phyloP scores from a whole-genome alignment of 768 basidiomycete genomes.

The Neoboletus magnificus region DNA sequence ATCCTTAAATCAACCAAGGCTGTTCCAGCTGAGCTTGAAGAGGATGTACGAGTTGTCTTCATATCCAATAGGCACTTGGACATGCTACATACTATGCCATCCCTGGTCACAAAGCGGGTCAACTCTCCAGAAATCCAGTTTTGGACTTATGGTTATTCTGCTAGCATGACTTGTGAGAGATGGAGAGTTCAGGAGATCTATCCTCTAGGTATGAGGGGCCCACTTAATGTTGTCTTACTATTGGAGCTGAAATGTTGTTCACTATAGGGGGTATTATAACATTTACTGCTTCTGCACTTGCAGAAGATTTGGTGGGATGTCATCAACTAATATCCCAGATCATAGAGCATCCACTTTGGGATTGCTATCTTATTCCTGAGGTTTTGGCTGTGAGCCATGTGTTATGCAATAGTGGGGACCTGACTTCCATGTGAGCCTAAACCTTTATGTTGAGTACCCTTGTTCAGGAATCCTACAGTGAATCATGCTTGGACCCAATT shows the following conservation, averaged over 20 bases:
- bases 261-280: slow-evolving; percentile 66
- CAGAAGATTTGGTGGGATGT: slow-evolving; percentile 49
- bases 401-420: slow-evolving; percentile 5
- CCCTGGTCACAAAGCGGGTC: slow-evolving; percentile 44
- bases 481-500: slow-evolving; percentile 19
- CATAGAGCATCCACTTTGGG: slow-evolving; percentile 63
- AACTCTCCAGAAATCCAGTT: slow-evolving; percentile 51
- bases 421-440: slow-evolving; percentile 8
- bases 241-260: neutral
- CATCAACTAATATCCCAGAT: slow-evolving; percentile 49
- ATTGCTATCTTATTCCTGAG: slow-evolving; percentile 61
- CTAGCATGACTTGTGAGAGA: slow-evolving; percentile 42
- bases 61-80: slow-evolving; percentile 59
- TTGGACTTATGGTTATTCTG: slow-evolving; percentile 66
- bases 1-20: slow-evolving; percentile 47
- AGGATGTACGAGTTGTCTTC: slow-evolving; percentile 53
- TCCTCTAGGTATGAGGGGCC: slow-evolving; percentile 51
- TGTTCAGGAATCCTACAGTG: slow-evolving; percentile 1
- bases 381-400: slow-evolving; percentile 48
- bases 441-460: neutral
- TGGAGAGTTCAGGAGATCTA: slow-evolving; percentile 71
- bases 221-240: neutral
- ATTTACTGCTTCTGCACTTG: slow-evolving; percentile 60
- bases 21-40: slow-evolving; percentile 34
- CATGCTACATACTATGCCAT: slow-evolving; percentile 47